These are phyloP conservation scores for Fusarium anthophilum DNA, from an alignment of 2,329 filamentous ascomycete species.

Conservation along the genomic window DNA sequence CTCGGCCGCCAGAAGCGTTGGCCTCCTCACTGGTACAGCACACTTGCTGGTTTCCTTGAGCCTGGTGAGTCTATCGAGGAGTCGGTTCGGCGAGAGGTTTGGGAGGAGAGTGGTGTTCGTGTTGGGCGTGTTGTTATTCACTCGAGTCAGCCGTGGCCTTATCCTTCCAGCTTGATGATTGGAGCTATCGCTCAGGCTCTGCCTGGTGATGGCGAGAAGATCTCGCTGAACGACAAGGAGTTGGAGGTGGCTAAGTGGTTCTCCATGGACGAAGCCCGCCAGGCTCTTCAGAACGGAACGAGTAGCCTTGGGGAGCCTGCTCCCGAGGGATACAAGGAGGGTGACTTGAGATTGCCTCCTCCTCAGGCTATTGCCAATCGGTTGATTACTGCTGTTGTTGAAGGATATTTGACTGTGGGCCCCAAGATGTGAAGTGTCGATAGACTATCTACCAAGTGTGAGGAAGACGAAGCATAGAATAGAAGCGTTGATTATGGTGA, in stretches of 20 bases:
- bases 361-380: constrained; percentile 92
- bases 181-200: constrained; percentile 87
- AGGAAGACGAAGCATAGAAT: constrained; percentile 1
- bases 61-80: constrained; percentile 88
- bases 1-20: constrained; percentile 87
- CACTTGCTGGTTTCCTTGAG: constrained; percentile 87
- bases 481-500: constrained; percentile 1
- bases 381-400: constrained; percentile 80
- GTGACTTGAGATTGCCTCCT: constrained; percentile 81
- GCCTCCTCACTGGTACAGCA: constrained; percentile 87
- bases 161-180: constrained; percentile 86
- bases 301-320: constrained; percentile 73
- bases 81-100: constrained; percentile 83
- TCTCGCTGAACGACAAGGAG: constrained; percentile 90
- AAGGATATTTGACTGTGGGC: constrained; percentile 71
- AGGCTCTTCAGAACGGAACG: constrained; percentile 73
- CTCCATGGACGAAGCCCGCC: constrained; percentile 78
- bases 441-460: neutral
- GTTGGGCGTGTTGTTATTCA: constrained; percentile 84
- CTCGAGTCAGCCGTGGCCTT: constrained; percentile 88
- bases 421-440: constrained; percentile 58
- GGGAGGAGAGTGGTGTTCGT: constrained; percentile 83
- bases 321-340: constrained; percentile 76
- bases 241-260: constrained; percentile 93
- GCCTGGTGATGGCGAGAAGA: constrained; percentile 75